Evolutionary conservation across 2,329 filamentous ascomycete genomes (phyloP).

Genomic region (Aspergillus costaricaensis): DNA sequence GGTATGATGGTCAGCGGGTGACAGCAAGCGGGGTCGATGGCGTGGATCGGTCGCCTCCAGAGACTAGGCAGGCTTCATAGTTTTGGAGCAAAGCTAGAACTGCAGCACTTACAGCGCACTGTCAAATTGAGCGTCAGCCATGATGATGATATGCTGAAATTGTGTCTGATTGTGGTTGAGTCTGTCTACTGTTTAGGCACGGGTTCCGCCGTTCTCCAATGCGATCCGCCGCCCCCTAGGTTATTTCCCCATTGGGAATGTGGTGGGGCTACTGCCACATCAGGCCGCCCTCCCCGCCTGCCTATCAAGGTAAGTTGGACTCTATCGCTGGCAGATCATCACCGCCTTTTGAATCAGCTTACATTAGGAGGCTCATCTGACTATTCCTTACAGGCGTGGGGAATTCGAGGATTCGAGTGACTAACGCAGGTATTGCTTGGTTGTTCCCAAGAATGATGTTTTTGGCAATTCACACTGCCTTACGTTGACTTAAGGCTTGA

Average conservation of each 20-base stretch:
- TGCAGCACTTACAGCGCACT: constrained; percentile 50
- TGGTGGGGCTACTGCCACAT: neutral
- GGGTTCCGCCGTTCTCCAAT: neutral
- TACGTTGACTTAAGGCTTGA: too few relatives aligned
- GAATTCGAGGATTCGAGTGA: too few relatives aligned
- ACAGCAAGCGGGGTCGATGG: constrained; percentile 27
- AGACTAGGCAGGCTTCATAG: neutral
- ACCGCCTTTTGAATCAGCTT: neutral
- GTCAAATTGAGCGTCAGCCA: constrained; percentile 53
- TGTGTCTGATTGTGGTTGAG: constrained; percentile 13
- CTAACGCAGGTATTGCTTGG: too few relatives aligned
- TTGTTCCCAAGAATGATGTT: too few relatives aligned
- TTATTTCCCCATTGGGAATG: neutral
- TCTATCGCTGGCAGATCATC: neutral
- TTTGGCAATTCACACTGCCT: too few relatives aligned
- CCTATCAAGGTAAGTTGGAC: neutral
- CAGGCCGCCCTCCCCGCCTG: neutral
- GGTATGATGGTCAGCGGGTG: constrained; percentile 30
- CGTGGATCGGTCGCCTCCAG: neutral
- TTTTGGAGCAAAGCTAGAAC: neutral
- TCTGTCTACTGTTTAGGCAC: constrained; percentile 26
- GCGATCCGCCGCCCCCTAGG: neutral
- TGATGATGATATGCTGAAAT: constrained; percentile 27
- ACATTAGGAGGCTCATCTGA: neutral
- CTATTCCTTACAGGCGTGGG: neutral